Base-by-base conservation (phyloP, 2,329 filamentous ascomycete species). In the Pseudogymnoascus sp. region DNA sequence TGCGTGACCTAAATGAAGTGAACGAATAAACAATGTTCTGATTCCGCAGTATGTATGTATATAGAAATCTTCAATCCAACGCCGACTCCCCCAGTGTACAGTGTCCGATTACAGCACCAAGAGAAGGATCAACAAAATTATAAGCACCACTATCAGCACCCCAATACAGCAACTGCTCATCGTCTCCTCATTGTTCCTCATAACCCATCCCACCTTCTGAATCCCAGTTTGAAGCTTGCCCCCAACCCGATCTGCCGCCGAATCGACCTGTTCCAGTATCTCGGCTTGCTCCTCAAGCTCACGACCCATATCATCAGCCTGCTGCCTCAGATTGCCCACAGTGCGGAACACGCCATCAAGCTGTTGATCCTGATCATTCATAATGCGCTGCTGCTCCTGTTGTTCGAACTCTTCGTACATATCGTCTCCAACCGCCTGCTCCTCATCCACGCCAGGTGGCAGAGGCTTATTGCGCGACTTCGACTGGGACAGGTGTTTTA, bases 231-330 rank as follows among this genome's bases (percentile, higher is more conserved):
- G 86, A 71, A 99, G 77, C 73, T 95, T 88, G 1, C 91, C 90
- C 12, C 91, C 90, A 1, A 99, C 92, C 36, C 93, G 83, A 74
- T 97, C 93, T 3, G 91, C 91, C 63, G 96, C 81, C 31, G 82
- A 84, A 76, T 97, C 93, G 42, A 96, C 89, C 61, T 90, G 87
- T 67, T 95, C 88, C 64, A 99, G 81, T 84, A 97, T 89, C 75
- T 92, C 90, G 21, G 83, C 84, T 81, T 99, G 95, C 78, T 99
- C 95, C 77, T 97, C 96, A 53, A 99, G 81, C 79, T 99, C 95
- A 64, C 93, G 82, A 1, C 95, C 93, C 93, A 99, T 99, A 70
- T 92, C 90, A 76, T 96, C 88, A 1, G 95, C 96, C 81, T 97
- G 95, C 73, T 89, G 83, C 63, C 93, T 82, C 73, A 99, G 77